phyloP scores from a whole-genome alignment of 78 protist genomes.

The Polysphondylium violaceum region DNA sequence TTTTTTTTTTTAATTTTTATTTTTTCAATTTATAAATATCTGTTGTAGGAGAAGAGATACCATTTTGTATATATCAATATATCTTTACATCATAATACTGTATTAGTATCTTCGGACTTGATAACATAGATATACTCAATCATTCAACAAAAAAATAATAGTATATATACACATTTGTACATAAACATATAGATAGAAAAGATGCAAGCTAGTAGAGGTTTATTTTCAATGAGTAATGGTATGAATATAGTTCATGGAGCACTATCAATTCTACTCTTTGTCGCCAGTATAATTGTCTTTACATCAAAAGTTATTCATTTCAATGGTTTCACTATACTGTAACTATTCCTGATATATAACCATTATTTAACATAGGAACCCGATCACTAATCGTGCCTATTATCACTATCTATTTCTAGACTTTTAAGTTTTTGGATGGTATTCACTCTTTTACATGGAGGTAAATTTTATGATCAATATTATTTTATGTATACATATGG shows the following conservation, averaged over 20 bases:
- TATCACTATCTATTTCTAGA: neutral
- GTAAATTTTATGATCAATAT: constrained; percentile 34
- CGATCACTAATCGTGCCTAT: neutral
- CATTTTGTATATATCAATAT: no score
- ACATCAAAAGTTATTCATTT: neutral
- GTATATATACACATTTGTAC: no score
- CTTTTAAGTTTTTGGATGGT: constrained; percentile 37
- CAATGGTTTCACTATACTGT: constrained; percentile 26
- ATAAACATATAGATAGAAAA: no score
- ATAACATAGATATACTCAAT: no score
- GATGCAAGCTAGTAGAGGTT: neutral
- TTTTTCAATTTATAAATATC: no score
- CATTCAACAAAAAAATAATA: no score
- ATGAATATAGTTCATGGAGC: constrained; percentile 37
- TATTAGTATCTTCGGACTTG: no score
- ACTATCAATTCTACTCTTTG: constrained; percentile 21
- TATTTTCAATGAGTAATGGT: constrained; percentile 22
- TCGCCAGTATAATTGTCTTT: neutral
- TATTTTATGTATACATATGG: constrained; percentile 63
- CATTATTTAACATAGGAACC: neutral
- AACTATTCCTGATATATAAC: neutral
- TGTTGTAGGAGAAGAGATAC: no score
- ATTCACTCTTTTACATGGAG: constrained; percentile 45
- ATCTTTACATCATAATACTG: no score
- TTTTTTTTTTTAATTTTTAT: no score